These are phyloP conservation scores for Pisolithus marmoratus DNA, from an alignment of 768 basidiomycete genomes.

Conservation along the genomic window DNA sequence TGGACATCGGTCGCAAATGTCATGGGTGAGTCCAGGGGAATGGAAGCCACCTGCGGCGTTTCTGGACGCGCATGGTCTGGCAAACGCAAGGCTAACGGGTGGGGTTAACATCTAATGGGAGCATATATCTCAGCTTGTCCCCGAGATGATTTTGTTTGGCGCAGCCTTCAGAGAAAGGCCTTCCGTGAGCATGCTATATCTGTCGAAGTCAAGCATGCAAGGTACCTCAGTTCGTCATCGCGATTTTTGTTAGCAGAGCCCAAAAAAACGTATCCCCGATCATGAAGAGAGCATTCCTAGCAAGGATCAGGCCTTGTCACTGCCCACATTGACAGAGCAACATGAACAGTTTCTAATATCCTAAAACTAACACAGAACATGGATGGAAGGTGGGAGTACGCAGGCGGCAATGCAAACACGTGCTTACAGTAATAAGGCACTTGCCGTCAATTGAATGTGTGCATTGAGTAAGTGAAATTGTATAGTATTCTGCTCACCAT, in stretches of 20 bases:
- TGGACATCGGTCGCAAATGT: neutral
- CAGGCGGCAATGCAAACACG: too few relatives aligned
- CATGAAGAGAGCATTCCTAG: conserved; percentile 2
- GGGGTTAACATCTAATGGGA: conserved; percentile 11
- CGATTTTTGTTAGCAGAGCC: neutral
- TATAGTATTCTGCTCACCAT: neutral
- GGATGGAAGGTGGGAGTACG: too few relatives aligned
- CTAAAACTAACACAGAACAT: neutral
- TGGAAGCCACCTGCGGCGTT: conserved; percentile 15
- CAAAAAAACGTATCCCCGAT: conserved; percentile 4
- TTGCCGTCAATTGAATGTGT: neutral
- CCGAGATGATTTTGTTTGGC: neutral
- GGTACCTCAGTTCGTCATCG: neutral
- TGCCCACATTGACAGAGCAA: conserved; percentile 2
- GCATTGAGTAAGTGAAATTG: neutral
- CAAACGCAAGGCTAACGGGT: conserved; percentile 13
- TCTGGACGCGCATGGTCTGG: conserved; percentile 19
- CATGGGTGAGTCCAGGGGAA: neutral
- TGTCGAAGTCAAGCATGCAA: too few relatives aligned
- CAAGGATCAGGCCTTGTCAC: conserved; percentile 2
- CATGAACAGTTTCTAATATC: conserved; percentile 4
- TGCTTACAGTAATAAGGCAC: conserved; percentile 5
- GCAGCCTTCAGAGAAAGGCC: too few relatives aligned
- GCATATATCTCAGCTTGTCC: neutral
- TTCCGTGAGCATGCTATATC: too few relatives aligned